A percentile compares a stretch with the other conserved stretches of the same genome.
phyloP scores from a whole-genome alignment of 768 basidiomycete species.

The Daedalea quercina region DNA sequence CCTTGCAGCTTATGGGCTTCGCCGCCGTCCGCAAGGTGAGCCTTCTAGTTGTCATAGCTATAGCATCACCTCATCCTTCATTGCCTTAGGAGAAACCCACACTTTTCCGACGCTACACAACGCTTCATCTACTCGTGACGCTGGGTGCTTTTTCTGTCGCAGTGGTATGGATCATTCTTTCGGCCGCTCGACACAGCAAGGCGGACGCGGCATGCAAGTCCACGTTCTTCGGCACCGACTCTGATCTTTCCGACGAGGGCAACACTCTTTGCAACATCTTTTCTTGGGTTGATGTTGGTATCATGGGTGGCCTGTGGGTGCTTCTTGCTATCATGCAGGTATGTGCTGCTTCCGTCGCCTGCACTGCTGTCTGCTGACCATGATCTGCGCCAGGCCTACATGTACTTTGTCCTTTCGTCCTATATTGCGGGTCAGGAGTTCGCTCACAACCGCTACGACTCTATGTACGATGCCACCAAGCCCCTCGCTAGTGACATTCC shows the following conservation, averaged over 20 bases:
- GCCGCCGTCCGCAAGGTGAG: constrained; percentile 74
- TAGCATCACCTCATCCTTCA: neutral
- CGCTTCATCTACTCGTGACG: constrained; percentile 50
- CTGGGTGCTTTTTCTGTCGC: constrained; percentile 66
- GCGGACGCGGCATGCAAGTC: constrained; percentile 63
- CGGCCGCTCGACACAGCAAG: constrained; percentile 66
- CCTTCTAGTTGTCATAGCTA: neutral
- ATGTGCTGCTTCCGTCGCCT: constrained; percentile 30
- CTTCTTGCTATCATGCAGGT: constrained; percentile 71
- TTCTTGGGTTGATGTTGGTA: constrained; percentile 85
- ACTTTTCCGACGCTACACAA: constrained; percentile 62
- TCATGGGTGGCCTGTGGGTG: constrained; percentile 88
- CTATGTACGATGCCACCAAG: constrained; percentile 53
- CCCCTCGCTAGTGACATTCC: constrained; percentile 54
- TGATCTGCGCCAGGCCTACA: constrained; percentile 43
- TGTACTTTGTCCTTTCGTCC: constrained; percentile 43
- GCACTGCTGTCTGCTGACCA: constrained; percentile 5
- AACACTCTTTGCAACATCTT: constrained; percentile 82
- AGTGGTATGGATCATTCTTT: constrained; percentile 76
- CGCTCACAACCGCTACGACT: constrained; percentile 80
- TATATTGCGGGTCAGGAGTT: constrained; percentile 68
- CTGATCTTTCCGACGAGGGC: constrained; percentile 41
- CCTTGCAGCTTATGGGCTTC: constrained; percentile 77
- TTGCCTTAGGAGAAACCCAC: constrained; percentile 52
- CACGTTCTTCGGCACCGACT: constrained; percentile 43